Percentiles rank a stretch among this genome's conserved stretches.
Conservation (phyloP, 768 basidiomycete genomes). For the Multifurca ochricompacta region DNA sequence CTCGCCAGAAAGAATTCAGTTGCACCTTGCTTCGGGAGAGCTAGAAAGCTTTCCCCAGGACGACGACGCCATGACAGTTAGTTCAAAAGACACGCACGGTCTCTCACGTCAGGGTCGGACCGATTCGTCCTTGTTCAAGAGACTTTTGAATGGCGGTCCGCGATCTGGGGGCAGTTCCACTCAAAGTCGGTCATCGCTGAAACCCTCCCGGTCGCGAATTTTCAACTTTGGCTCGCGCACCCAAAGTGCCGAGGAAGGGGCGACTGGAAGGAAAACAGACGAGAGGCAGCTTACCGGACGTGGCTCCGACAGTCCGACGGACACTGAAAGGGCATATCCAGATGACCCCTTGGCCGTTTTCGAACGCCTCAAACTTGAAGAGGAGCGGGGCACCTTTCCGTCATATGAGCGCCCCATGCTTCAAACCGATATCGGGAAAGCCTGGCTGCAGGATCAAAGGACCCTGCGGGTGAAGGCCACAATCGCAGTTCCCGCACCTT, state of each 20-base stretch:
- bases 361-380: conserved; percentile 14
- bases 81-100: conserved; percentile 51
- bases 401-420: conserved; percentile 7
- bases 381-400: background rate
- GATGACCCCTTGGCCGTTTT: conserved; percentile 12
- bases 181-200: background rate
- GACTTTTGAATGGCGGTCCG: conserved; percentile 1
- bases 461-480: background rate
- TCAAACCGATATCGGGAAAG: background rate
- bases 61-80: conserved; percentile 70
- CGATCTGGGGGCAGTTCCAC: background rate
- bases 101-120: background rate
- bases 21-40: conserved; percentile 42
- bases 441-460: conserved; percentile 18
- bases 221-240: conserved; percentile 7
- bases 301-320: background rate
- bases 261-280: background rate
- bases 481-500: conserved; percentile 1
- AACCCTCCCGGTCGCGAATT: conserved; percentile 11
- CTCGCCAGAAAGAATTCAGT: conserved; percentile 50
- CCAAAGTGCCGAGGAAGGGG: background rate
- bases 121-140: conserved; percentile 29
- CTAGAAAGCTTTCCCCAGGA: conserved; percentile 41
- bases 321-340: background rate
- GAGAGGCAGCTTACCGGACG: background rate